Evolutionary conservation across 495 filamentous ascomycete species (phyloP).

Genomic region (Penicillium nucicola): DNA sequence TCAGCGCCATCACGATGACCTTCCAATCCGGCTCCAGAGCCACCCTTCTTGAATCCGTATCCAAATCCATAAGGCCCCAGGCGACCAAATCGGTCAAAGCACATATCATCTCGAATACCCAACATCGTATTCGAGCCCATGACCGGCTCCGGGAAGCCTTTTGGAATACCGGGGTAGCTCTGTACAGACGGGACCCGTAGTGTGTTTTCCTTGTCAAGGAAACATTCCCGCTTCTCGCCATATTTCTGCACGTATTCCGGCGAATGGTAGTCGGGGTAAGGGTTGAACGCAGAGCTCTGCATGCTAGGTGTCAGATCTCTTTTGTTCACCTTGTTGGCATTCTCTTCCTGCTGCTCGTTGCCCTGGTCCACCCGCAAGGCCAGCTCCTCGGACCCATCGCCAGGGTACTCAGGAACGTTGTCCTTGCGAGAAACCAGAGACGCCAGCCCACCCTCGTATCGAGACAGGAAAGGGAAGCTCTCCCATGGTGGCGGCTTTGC

Average conservation of each 20-base stretch:
- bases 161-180: slow-evolving; percentile 68
- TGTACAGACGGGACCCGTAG: slow-evolving; percentile 65
- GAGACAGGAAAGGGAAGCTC: slow-evolving; percentile 70
- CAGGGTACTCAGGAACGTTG: slow-evolving; percentile 77
- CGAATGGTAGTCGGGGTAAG: slow-evolving; percentile 67
- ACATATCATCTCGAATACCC: slow-evolving; percentile 79
- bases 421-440: slow-evolving; percentile 58
- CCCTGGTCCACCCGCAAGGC: slow-evolving; percentile 6
- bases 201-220: slow-evolving; percentile 60
- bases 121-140: slow-evolving; percentile 81
- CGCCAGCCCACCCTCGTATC: slow-evolving; percentile 81
- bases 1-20: slow-evolving; percentile 75
- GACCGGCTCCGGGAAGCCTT: slow-evolving; percentile 77
- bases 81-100: slow-evolving; percentile 89
- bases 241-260: slow-evolving; percentile 55
- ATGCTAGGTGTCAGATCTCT: slow-evolving; percentile 27
- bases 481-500: slow-evolving; percentile 73
- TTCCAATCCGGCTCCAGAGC: slow-evolving; percentile 75
- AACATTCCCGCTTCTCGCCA: slow-evolving; percentile 69
- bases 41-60: slow-evolving; percentile 72
- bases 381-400: slow-evolving; percentile 31
- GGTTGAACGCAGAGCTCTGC: slow-evolving; percentile 59
- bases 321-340: slow-evolving; percentile 1
- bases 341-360: not conserved
- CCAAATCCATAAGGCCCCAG: slow-evolving; percentile 88